Base-by-base conservation (phyloP, 371 early-diverging fungal genomes). In the Mortierella sp. region DNA sequence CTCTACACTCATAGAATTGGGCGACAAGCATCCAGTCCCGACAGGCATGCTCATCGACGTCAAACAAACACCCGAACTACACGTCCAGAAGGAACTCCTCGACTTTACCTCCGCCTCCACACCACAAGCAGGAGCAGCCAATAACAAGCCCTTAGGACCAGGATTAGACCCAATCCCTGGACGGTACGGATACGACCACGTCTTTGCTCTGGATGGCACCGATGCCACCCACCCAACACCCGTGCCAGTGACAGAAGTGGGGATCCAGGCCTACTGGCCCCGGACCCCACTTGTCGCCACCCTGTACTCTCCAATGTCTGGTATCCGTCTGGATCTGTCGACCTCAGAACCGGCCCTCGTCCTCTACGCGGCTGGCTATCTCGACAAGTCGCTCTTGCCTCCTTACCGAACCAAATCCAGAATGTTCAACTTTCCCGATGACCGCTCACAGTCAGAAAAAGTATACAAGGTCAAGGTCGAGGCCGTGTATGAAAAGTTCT, bases 121-220 rank as follows among this genome's bases (percentile, higher is more conserved):
- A 16, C 5, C 43, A 8, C 16, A 50, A 8, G 8, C 61, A n/a
- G 34, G 41, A n/a, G 5, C 26, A 1, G 37, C 37, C 34, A 67
- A 31, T 31, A 37, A 26, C 13, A 67, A 37, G 31, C 9, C 29
- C 1, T 63, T 81, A 5, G 74, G 61, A 7, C 52, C 64, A 44
- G 82, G 82, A 16, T 29, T 81, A n/a, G 74, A 81, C 14, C 9
- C 24, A 41, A 81, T 81, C 34, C 82, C 77, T 13, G 82, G 77
- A 22, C 77, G 82, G 24, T 81, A 68, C 40, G 82, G 82, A n/a
- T 81, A 81, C 41, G 82, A 81, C 37, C 77, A 81, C 26, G 82
- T 81, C 48, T 81, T 74, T 43, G 70, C 70, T 2, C 67, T 81
- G 7, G 66, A 39, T 1, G 61, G 61, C 19, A 58, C 61, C 1